Evolutionary conservation across 2,329 filamentous ascomycete species (phyloP), one percentile per base, ranked within the genome.

Genomic region (Exophiala sp.): DNA sequence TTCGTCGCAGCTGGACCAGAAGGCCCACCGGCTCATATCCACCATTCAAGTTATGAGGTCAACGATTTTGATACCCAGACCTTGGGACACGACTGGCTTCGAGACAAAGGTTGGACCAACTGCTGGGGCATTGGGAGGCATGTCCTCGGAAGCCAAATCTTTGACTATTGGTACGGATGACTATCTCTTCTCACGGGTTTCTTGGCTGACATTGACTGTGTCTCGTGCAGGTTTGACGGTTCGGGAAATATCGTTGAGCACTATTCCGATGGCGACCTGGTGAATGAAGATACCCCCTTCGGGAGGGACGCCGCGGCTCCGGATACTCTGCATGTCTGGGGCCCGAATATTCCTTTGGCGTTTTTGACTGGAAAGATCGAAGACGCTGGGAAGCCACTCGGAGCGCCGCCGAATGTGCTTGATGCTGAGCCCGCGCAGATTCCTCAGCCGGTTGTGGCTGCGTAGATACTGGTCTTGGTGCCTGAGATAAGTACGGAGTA

Each of bases 101-200:
- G 74, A 1, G 71, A 80, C 58, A 81, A 83, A 66, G 81, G 80
- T 1, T 86, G 86, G 65, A 77, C 76, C 63, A 80, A 77, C 62
- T 84, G 84, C 58, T 89, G 86, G 86, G 86, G 86, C 1, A 80
- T 89, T 0, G 86, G 86, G 0, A 70, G 86, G 48, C 86, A 89
- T 71, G 78, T 88, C 18, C 75, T 88, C 62, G 86, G 86, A 3
- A 83, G 78, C 58, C 86, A 88, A 70, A 82, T 89, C 47, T 18
- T 18, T 18, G 16, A 88, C 64, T 88, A 87, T 67, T 87, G 84
- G 84, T 84, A 52, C 10, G 58, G 34, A n/a, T 21, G 3, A 40
- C 21, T 8, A 18, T 18, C 16, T 18, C 16, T 18, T 18, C 16
- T 18, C 3, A 18, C 16, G 16, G 16, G 16, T 18, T 3, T 18